Evolutionary conservation across 192 early-diverging fungal species (phyloP).

Genomic region (Chytriomyces confervae): DNA sequence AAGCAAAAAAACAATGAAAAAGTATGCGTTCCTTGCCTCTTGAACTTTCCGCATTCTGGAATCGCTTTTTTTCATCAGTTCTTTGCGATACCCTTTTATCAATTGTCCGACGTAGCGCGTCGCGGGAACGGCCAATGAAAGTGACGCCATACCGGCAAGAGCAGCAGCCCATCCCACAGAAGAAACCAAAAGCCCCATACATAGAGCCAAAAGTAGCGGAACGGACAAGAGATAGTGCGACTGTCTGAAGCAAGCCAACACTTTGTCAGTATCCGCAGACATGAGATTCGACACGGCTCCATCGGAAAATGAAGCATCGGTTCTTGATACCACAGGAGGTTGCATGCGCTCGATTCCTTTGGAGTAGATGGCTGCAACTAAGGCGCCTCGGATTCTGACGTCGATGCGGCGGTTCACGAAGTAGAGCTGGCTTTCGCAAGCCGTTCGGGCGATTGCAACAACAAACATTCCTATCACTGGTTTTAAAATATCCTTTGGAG

Average conservation of each 20-base stretch:
- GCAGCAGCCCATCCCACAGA: constrained; percentile 28
- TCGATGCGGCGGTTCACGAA: constrained; percentile 36
- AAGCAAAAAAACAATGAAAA: background rate
- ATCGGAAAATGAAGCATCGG: background rate
- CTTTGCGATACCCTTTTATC: constrained; percentile 27
- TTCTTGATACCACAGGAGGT: background rate
- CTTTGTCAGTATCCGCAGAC: constrained; percentile 37
- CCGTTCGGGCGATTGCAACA: constrained; percentile 24
- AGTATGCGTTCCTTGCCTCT: constrained; percentile 2
- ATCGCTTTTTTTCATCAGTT: constrained; percentile 31
- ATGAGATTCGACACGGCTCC: constrained; percentile 38
- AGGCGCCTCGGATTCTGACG: constrained; percentile 14
- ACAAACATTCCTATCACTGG: constrained; percentile 29
- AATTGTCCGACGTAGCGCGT: constrained; percentile 22
- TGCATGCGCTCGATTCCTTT: constrained; percentile 31
- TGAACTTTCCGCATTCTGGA: constrained; percentile 17
- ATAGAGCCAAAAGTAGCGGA: constrained; percentile 27
- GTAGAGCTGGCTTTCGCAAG: constrained; percentile 37
- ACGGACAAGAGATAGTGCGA: constrained; percentile 38
- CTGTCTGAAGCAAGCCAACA: constrained; percentile 38
- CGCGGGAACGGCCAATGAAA: constrained; percentile 33
- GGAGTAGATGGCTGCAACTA: constrained; percentile 25
- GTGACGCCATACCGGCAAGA: constrained; percentile 29
- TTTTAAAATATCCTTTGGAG: constrained; percentile 21
- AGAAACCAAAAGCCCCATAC: constrained; percentile 18